Conservation (phyloP, 768 basidiomycete genomes). For the Kwoniella sp. region DNA sequence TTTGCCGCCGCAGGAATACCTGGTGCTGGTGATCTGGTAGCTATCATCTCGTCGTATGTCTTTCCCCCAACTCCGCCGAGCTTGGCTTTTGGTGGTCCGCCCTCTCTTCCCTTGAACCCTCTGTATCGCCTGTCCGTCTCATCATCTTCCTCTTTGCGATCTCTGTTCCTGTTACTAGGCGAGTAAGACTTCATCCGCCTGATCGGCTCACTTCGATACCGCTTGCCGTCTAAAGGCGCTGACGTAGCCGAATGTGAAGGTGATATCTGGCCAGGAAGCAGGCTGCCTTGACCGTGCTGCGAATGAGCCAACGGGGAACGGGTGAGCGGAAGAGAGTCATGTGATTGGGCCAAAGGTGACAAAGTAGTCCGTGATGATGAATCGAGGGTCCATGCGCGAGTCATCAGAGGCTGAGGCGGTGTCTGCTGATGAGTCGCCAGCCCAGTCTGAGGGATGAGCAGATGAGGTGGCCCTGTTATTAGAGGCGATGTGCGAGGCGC, state of each 20-base stretch:
- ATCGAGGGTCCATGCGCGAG: constrained; percentile 13
- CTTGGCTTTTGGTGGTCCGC: constrained; percentile 41
- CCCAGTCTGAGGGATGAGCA: not conserved
- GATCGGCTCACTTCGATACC: not conserved
- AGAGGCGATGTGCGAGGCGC: not conserved
- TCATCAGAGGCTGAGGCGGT: constrained; percentile 8
- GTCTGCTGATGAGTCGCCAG: not conserved
- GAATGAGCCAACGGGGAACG: not conserved
- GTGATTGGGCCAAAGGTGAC: constrained; percentile 7
- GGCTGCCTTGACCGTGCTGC: not conserved
- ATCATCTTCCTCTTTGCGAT: not conserved
- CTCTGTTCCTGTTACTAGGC: not conserved
- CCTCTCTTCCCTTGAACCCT: constrained; percentile 11
- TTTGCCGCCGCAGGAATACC: not conserved
- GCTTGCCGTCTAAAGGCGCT: constrained; percentile 3
- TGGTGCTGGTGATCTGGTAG: constrained; percentile 6
- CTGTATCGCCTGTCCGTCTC: constrained; percentile 10
- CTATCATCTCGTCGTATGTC: constrained; percentile 38
- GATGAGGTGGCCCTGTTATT: not conserved
- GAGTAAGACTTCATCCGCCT: constrained; percentile 8
- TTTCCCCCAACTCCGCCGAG: constrained; percentile 41
- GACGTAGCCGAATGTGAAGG: constrained; percentile 8
- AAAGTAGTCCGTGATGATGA: constrained; percentile 4
- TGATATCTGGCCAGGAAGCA: not conserved
- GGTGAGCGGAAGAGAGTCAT: not conserved